Evolutionary conservation across 73 alveolate species (phyloP).

Genomic region (Blepharisma japonicum): DNA sequence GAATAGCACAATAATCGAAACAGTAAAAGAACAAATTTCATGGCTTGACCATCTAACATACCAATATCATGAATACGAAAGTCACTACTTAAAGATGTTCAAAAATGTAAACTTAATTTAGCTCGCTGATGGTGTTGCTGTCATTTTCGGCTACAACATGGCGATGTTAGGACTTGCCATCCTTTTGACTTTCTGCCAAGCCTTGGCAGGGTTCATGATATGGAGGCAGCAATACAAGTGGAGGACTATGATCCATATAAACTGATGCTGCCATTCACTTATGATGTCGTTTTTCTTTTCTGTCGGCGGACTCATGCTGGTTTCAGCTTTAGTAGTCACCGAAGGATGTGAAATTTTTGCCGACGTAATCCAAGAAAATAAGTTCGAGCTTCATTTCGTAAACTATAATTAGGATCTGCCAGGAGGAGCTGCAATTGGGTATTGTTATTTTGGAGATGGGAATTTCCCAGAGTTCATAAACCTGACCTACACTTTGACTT

Average conservation of each 20-base stretch:
- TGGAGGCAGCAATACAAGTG: neutral
- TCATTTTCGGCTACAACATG: neutral
- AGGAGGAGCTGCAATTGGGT: slow-evolving; percentile 13
- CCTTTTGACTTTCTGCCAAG: neutral
- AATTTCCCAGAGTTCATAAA: neutral
- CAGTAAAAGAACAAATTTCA: neutral
- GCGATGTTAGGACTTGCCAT: neutral
- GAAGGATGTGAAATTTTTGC: slow-evolving; percentile 16
- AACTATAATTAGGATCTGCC: neutral
- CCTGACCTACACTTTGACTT: neutral
- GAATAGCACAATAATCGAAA: neutral
- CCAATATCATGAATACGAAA: neutral
- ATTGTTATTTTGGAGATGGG: neutral
- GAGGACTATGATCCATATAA: slow-evolving; percentile 5
- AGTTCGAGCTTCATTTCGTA: neutral
- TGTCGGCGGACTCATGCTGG: neutral
- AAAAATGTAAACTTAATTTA: neutral
- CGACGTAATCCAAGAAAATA: neutral
- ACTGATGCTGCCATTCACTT: slow-evolving; percentile 14
- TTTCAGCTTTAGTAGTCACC: neutral
- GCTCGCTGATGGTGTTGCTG: neutral
- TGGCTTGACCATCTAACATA: slow-evolving; percentile 1
- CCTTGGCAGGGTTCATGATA: neutral
- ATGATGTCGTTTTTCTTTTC: neutral
- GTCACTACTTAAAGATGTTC: neutral